Evolutionary conservation across 2,329 filamentous ascomycete genomes (phyloP).

Genomic region (Curvularia lunata): DNA sequence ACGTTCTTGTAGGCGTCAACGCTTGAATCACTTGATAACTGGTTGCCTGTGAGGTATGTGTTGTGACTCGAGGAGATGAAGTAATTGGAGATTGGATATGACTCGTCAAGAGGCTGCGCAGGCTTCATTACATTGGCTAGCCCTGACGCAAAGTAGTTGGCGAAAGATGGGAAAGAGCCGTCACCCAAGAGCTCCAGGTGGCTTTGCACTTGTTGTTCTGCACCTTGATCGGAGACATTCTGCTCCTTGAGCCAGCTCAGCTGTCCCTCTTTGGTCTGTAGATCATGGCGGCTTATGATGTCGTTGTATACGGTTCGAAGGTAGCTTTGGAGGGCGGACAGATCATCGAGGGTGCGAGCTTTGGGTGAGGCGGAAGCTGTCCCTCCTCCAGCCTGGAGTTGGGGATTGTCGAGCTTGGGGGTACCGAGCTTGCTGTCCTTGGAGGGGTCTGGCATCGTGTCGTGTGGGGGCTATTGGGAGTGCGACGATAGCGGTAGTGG

Average conservation of each 20-base stretch:
- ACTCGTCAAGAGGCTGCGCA: conserved; percentile 60
- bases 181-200: conserved; percentile 38
- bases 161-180: conserved; percentile 43
- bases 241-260: conserved; percentile 45
- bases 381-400: conserved; percentile 50
- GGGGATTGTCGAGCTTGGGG: conserved; percentile 40
- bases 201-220: background rate
- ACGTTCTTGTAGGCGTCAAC: conserved; percentile 79
- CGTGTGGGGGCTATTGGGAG: background rate
- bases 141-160: conserved; percentile 55
- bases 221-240: conserved; percentile 19
- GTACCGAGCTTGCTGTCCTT: conserved; percentile 42
- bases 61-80: conserved; percentile 96
- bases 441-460: conserved; percentile 25
- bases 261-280: conserved; percentile 41
- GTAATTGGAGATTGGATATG: conserved; percentile 80
- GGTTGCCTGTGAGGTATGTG: conserved; percentile 87
- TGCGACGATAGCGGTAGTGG: background rate
- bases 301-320: conserved; percentile 40
- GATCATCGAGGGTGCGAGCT: conserved; percentile 39
- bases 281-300: conserved; percentile 37
- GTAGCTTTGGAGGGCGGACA: conserved; percentile 39
- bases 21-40: conserved; percentile 78
- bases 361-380: conserved; percentile 37
- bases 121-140: conserved; percentile 55